A percentile compares a stretch with the other conserved stretches of the same genome.
Conservation (phyloP, 2,329 filamentous ascomycete genomes). For the Ophiocordyceps australis region DNA sequence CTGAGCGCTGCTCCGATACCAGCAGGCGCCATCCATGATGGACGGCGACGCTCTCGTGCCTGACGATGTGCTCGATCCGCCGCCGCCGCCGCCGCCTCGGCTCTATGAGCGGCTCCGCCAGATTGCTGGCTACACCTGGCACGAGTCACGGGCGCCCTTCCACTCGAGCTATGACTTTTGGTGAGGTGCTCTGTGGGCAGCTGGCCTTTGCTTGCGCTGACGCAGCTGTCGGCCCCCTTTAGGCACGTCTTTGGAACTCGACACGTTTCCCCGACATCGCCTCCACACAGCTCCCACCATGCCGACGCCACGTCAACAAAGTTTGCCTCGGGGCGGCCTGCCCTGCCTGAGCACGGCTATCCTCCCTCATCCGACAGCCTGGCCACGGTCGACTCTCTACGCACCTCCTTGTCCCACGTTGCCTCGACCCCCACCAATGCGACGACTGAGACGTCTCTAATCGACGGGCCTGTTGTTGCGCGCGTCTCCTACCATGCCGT, state of each 20-base stretch:
- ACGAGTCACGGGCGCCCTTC: conserved; percentile 39
- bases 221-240: neutral
- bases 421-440: conserved; percentile 7
- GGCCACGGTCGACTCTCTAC: conserved; percentile 15
- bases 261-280: conserved; percentile 29
- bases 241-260: conserved; percentile 52
- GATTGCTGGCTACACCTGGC: conserved; percentile 60
- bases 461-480: conserved; percentile 55
- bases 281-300: conserved; percentile 27
- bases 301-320: no score
- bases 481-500: conserved; percentile 68
- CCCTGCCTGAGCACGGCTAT: conserved; percentile 18
- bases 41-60: conserved; percentile 27
- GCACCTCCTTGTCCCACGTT: conserved; percentile 1
- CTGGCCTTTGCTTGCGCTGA: neutral
- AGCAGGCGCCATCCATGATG: conserved; percentile 19
- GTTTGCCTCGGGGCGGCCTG: conserved; percentile 23
- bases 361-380: conserved; percentile 11
- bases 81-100: conserved; percentile 43
- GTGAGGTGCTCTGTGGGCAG: conserved; percentile 29
- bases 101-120: conserved; percentile 58
- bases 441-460: conserved; percentile 27
- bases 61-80: conserved; percentile 42
- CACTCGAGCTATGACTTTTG: conserved; percentile 78
- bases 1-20: conserved; percentile 2